Conservation (phyloP, 2,329 filamentous ascomycete species). For the Colletotrichum sublineola region DNA sequence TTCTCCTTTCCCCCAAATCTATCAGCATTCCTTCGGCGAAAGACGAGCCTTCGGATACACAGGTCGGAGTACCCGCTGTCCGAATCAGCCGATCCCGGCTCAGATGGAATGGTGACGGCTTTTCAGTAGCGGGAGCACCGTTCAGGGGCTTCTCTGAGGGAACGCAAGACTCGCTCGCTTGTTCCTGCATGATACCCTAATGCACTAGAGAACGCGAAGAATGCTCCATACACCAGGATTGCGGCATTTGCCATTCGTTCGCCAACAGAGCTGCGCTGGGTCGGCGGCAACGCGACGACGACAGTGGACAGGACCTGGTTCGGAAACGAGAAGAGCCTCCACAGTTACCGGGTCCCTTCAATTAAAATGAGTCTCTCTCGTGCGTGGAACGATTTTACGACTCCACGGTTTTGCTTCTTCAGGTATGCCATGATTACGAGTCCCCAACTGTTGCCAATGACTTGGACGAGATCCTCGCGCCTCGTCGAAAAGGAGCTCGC, state of each 20-base stretch:
- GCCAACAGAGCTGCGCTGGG: conserved; percentile 4
- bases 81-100: conserved; percentile 24
- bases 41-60: background rate
- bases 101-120: conserved; percentile 9
- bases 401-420: conserved; percentile 39
- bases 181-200: conserved; percentile 19
- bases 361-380: conserved; percentile 33
- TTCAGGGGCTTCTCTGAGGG: conserved; percentile 7
- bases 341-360: conserved; percentile 33
- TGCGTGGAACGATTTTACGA: conserved; percentile 38
- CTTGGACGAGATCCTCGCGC: conserved; percentile 24
- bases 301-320: conserved; percentile 17
- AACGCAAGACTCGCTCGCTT: conserved; percentile 32
- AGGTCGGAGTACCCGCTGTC: conserved; percentile 15
- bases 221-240: conserved; percentile 23
- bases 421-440: conserved; percentile 29
- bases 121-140: background rate
- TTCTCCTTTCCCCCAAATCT: background rate
- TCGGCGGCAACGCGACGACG: conserved; percentile 29
- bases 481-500: conserved; percentile 31
- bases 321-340: conserved; percentile 35
- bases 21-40: background rate
- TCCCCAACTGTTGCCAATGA: conserved; percentile 19
- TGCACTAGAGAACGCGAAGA: conserved; percentile 21
- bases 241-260: conserved; percentile 22